These are phyloP conservation scores for Prunus campanulata DNA, from an alignment of 306 rosid species.

Conservation along the genomic window DNA sequence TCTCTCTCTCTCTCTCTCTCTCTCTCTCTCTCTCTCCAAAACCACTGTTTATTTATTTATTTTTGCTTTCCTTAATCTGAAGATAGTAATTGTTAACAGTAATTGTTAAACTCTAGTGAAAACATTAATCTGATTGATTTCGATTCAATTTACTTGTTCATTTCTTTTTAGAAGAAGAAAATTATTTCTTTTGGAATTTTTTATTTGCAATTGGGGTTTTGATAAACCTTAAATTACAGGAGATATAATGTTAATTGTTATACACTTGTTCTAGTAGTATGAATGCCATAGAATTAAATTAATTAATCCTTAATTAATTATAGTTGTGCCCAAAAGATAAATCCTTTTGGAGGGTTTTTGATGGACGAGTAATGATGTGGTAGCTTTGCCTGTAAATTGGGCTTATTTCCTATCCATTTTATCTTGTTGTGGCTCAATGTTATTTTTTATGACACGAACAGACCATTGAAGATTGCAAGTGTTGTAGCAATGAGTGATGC, in stretches of 20 bases:
- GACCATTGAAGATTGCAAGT: conserved; percentile 34
- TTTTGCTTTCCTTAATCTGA: neutral
- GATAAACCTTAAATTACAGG: neutral
- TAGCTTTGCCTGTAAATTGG: neutral
- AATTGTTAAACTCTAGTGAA: neutral
- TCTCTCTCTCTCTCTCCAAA: neutral
- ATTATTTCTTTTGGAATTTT: neutral
- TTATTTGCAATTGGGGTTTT: neutral
- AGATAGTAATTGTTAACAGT: neutral
- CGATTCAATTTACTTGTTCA: conserved; percentile 2
- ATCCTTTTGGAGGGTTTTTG: neutral
- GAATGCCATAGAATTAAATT: too few relatives aligned
- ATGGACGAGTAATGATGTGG: neutral
- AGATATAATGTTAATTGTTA: neutral
- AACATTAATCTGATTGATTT: conserved; percentile 10
- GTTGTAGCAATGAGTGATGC: conserved; percentile 59
- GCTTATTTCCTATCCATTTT: neutral
- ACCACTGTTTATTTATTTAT: neutral
- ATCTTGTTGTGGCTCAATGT: neutral
- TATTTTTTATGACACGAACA: conserved; percentile 4
- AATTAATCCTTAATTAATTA: neutral
- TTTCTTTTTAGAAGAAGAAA: neutral
- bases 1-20: neutral
- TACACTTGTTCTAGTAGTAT: too few relatives aligned
- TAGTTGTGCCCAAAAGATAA: neutral